A percentile compares a stretch with the other conserved stretches of the same genome.
These are phyloP conservation scores for Aspergillus nanangensis DNA, from an alignment of 495 filamentous ascomycete genomes.

Conservation along the genomic window DNA sequence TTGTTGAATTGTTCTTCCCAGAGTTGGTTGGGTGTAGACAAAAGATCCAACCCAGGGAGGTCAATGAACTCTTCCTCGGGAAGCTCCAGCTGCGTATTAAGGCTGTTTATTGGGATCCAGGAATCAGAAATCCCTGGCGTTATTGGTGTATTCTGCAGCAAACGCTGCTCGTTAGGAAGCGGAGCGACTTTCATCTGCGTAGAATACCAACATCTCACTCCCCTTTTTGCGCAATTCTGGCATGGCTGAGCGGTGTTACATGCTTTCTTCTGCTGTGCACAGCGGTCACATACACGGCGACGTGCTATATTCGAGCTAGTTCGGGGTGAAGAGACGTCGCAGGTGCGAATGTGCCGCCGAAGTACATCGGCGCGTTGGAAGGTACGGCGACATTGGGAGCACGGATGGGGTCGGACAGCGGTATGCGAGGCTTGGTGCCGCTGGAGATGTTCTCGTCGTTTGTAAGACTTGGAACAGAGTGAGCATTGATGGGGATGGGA, in stretches of 20 bases:
- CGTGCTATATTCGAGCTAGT: neutral
- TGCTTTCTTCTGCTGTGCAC: conserved; percentile 21
- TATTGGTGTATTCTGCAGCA: neutral
- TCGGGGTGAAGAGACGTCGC: neutral
- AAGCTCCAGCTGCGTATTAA: neutral
- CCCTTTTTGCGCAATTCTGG: conserved; percentile 10
- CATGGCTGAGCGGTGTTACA: conserved; percentile 20
- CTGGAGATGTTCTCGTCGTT: conserved; percentile 16
- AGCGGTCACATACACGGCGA: conserved; percentile 18
- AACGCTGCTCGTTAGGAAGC: neutral
- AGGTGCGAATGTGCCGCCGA: conserved; percentile 3
- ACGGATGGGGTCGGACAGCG: conserved; percentile 15
- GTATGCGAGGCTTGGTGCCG: conserved; percentile 18
- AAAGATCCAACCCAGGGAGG: neutral
- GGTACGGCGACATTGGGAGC: conserved; percentile 10
- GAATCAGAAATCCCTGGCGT: too few relatives aligned
- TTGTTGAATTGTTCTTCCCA: neutral
- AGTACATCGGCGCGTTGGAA: conserved; percentile 20
- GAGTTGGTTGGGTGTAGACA: neutral
- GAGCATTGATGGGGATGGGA: conserved; percentile 7
- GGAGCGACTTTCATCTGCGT: neutral
- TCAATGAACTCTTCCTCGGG: neutral
- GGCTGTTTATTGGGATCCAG: neutral
- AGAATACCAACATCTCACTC: conserved; percentile 12
- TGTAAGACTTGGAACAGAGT: conserved; percentile 15